Evolutionary conservation across 2,329 filamentous ascomycete genomes (phyloP).

Genomic region (Sclerotinia spermophila): DNA sequence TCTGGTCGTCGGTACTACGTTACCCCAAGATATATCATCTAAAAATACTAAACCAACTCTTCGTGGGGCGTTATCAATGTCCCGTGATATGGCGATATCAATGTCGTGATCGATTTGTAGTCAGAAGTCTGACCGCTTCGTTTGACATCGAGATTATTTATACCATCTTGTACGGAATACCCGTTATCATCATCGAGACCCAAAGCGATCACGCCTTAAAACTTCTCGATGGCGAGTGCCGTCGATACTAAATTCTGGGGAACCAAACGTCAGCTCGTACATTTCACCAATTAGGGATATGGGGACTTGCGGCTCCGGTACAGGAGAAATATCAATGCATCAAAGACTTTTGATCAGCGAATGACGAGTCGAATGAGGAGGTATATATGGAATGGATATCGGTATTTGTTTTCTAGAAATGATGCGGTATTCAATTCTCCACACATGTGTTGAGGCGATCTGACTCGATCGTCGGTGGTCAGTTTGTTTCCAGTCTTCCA

Average conservation of each 20-base stretch:
- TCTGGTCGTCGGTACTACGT: no score
- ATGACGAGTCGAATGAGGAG: neutral
- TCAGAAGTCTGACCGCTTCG: constrained; percentile 5
- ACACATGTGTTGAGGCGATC: neutral
- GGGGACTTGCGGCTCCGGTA: neutral
- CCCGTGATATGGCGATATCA: constrained; percentile 17
- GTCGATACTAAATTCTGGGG: neutral
- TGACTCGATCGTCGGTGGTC: neutral
- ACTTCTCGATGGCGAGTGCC: constrained; percentile 9
- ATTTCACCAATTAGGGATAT: constrained; percentile 9
- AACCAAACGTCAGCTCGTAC: constrained; percentile 2
- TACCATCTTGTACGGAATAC: neutral
- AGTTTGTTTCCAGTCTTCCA: neutral
- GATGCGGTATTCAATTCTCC: neutral
- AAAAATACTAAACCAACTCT: neutral
- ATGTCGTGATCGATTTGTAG: constrained; percentile 1
- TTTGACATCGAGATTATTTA: neutral
- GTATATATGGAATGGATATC: neutral
- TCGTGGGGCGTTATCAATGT: neutral
- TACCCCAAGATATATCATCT: neutral
- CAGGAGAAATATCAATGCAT: neutral
- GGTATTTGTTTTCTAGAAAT: neutral
- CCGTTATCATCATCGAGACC: neutral
- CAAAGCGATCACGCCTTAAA: constrained; percentile 8
- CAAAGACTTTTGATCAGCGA: neutral